Evolutionary conservation across 306 rosid species (phyloP).

Genomic region (Arachis stenosperma): DNA sequence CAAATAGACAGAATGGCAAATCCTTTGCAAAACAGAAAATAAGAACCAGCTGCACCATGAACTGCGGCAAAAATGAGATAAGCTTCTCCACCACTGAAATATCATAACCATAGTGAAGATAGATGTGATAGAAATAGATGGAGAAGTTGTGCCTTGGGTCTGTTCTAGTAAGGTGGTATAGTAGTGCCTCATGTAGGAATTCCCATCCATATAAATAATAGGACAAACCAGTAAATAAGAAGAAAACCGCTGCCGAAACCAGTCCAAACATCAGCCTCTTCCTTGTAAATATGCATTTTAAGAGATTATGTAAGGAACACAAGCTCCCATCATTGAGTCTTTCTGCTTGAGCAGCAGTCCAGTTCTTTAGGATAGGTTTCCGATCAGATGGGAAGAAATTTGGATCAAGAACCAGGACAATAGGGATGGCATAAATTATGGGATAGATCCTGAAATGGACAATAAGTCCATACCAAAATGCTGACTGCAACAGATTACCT

Average conservation of each 20-base stretch:
- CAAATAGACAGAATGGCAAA: slow-evolving; percentile 81
- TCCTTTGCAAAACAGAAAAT: slow-evolving; percentile 68
- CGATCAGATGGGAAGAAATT: slow-evolving; percentile 59
- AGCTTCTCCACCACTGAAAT: slow-evolving; percentile 75
- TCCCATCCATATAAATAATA: slow-evolving; percentile 79
- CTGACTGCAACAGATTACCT: slow-evolving; percentile 87
- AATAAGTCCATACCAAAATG: slow-evolving; percentile 92
- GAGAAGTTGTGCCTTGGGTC: slow-evolving; percentile 97
- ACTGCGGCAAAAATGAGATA: slow-evolving; percentile 88
- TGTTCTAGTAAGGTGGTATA: slow-evolving; percentile 89
- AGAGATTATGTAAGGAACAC: slow-evolving; percentile 43
- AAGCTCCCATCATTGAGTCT: slow-evolving; percentile 42
- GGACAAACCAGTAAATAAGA: slow-evolving; percentile 68
- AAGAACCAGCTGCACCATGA: slow-evolving; percentile 80
- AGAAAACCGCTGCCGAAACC: slow-evolving; percentile 67
- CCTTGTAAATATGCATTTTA: slow-evolving; percentile 59
- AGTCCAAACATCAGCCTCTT: slow-evolving; percentile 76
- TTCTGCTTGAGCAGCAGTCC: slow-evolving; percentile 54
- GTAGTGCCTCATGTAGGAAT: slow-evolving; percentile 79
- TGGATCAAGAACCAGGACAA: slow-evolving; percentile 82
- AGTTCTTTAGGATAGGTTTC: slow-evolving; percentile 66
- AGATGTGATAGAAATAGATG: slow-evolving; percentile 82
- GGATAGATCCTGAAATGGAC: slow-evolving; percentile 97
- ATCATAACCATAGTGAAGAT: slow-evolving; percentile 70
- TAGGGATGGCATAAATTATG: slow-evolving; percentile 75